phyloP scores from a whole-genome alignment of 768 basidiomycete genomes.

The Leccinum sublutescens region DNA sequence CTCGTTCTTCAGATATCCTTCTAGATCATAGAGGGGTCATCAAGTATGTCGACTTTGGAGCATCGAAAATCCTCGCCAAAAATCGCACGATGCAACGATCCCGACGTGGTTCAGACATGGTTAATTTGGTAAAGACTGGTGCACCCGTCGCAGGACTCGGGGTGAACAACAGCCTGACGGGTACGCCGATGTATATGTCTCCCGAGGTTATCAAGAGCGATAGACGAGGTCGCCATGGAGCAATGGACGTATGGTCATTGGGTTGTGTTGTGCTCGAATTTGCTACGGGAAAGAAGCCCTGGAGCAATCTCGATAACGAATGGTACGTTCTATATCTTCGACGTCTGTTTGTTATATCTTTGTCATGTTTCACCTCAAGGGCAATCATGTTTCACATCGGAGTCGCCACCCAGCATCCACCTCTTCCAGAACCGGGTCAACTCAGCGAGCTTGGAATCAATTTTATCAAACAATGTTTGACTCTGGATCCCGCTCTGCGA shows the following conservation, averaged over 20 bases:
- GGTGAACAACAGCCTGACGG: constrained; percentile 85
- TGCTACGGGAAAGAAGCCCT: constrained; percentile 95
- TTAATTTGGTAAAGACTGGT: constrained; percentile 33
- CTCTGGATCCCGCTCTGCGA: constrained; percentile 78
- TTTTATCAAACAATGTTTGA: constrained; percentile 91
- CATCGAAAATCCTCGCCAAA: constrained; percentile 92
- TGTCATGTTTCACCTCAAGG: constrained; percentile 45
- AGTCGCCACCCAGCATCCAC: constrained; percentile 94
- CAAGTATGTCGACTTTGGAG: constrained; percentile 97
- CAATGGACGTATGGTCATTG: constrained; percentile 98
- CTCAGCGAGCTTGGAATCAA: constrained; percentile 86
- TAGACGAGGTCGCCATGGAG: constrained; percentile 80
- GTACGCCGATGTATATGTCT: constrained; percentile 99
- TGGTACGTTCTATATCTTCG: constrained; percentile 55
- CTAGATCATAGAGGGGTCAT: constrained; percentile 87
- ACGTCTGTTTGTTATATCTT: background rate
- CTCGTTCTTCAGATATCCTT: constrained; percentile 72
- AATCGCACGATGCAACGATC: constrained; percentile 78
- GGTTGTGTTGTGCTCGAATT: constrained; percentile 98
- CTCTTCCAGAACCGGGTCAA: constrained; percentile 87
- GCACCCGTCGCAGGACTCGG: constrained; percentile 40
- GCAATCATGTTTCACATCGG: constrained; percentile 99
- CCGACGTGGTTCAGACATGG: constrained; percentile 53
- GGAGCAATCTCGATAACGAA: constrained; percentile 99
- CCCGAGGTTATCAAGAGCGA: constrained; percentile 98